Conservation (phyloP, 192 early-diverging fungal genomes). For the Chytriomyces sp. region DNA sequence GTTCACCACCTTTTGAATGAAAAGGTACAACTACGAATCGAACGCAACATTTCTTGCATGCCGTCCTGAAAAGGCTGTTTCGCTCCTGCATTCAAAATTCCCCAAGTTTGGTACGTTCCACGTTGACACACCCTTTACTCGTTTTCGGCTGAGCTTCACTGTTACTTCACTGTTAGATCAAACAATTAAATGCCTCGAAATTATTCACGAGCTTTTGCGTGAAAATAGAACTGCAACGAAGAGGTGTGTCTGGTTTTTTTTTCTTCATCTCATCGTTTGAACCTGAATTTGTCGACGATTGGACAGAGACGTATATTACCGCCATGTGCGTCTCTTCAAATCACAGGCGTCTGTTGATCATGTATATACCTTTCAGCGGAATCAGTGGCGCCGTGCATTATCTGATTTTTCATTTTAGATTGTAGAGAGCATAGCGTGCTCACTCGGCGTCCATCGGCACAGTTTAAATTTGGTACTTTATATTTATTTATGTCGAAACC, state of each 20-base stretch:
- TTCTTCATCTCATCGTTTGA: neutral
- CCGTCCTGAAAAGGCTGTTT: neutral
- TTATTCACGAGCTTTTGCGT: conserved; percentile 28
- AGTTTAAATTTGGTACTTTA: conserved; percentile 36
- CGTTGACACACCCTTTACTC: no score
- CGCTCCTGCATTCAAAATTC: neutral
- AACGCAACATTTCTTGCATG: neutral
- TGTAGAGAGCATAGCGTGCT: conserved; percentile 47
- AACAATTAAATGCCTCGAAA: conserved; percentile 31
- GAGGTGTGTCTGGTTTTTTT: conserved; percentile 20
- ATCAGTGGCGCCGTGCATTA: neutral
- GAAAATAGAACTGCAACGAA: conserved; percentile 40
- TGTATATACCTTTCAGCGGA: neutral
- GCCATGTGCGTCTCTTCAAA: conserved; percentile 41
- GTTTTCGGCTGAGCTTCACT: no score
- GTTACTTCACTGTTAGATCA: neutral
- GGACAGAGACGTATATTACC: conserved; percentile 44
- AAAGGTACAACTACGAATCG: neutral
- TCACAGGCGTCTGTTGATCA: conserved; percentile 37
- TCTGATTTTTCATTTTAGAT: conserved; percentile 7
- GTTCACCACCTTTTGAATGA: neutral
- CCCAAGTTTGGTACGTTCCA: no score
- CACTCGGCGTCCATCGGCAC: conserved; percentile 36
- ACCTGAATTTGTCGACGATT: neutral
- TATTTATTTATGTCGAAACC: neutral